A percentile compares a stretch with the other conserved stretches of the same genome.
Conservation (phyloP, 768 basidiomycete genomes). For the Tricholoma hemisulphureum region DNA sequence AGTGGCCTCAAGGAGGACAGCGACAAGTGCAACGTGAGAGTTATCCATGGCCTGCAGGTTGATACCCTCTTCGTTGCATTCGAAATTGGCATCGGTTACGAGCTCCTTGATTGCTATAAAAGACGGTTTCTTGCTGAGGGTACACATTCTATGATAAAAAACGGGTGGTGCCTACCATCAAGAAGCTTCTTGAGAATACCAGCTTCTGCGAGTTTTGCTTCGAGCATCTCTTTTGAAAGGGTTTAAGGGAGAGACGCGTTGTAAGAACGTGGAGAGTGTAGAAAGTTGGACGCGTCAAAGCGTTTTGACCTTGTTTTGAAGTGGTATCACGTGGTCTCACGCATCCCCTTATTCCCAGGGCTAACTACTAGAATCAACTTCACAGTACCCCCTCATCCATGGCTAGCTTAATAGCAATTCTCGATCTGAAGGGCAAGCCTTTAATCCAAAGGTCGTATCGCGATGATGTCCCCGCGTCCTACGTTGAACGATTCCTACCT, state of each 20-base stretch:
- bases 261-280: not conserved
- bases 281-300: not conserved
- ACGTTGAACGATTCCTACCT: slow-evolving; percentile 92
- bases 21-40: slow-evolving; percentile 96
- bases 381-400: slow-evolving; percentile 21
- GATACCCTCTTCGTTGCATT: slow-evolving; percentile 94
- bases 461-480: slow-evolving; percentile 88
- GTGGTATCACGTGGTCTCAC: not conserved
- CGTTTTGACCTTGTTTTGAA: not conserved
- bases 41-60: slow-evolving; percentile 99
- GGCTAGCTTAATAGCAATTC: slow-evolving; percentile 81
- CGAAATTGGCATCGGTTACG: slow-evolving; percentile 96
- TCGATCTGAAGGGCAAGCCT: slow-evolving; percentile 98
- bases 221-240: slow-evolving; percentile 56
- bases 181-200: slow-evolving; percentile 89
- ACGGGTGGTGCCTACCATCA: slow-evolving; percentile 60
- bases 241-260: not conserved
- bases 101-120: slow-evolving; percentile 92
- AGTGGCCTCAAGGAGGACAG: slow-evolving; percentile 73
- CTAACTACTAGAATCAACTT: not conserved
- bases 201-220: slow-evolving; percentile 89
- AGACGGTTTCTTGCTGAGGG: slow-evolving; percentile 5
- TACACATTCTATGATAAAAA: not conserved
- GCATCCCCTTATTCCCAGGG: not conserved
- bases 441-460: slow-evolving; percentile 95